Conservation (phyloP, 1,284 basidiomycete genomes). For the Hemileia vastatrix region DNA sequence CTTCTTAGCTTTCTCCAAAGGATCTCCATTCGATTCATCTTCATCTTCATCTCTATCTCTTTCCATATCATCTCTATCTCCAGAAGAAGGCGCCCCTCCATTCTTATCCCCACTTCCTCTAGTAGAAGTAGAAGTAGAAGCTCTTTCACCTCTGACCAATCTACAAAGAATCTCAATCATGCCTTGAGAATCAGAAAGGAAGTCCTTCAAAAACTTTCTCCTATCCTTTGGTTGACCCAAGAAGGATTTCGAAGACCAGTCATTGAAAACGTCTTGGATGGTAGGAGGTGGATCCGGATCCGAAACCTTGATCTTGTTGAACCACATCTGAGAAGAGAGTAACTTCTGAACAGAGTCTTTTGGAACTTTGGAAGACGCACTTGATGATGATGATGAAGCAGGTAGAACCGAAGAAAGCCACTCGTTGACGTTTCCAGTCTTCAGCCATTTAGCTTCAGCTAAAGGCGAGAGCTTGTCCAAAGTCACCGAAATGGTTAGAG, state of each 20-base stretch:
- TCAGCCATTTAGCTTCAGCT: constrained; percentile 90
- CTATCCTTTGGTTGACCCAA: constrained; percentile 65
- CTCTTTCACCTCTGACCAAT: constrained; percentile 74
- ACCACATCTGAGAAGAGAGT: constrained; percentile 65
- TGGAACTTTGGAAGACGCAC: constrained; percentile 47
- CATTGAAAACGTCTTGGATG: constrained; percentile 72
- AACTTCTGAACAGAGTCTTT: constrained; percentile 26
- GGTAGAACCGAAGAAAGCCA: constrained; percentile 69
- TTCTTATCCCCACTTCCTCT: too few relatives aligned
- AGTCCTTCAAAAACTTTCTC: constrained; percentile 71
- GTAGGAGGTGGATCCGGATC: constrained; percentile 96
- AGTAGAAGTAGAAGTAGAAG: neutral
- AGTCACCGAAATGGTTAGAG: constrained; percentile 49
- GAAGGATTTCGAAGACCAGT: constrained; percentile 70
- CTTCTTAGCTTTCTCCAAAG: too few relatives aligned
- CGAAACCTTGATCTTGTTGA: constrained; percentile 75
- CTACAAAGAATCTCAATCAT: constrained; percentile 79
- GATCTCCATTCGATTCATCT: too few relatives aligned
- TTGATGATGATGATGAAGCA: constrained; percentile 46
- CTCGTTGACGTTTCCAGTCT: constrained; percentile 80
- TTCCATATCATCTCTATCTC: too few relatives aligned
- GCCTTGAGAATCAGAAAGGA: constrained; percentile 68
- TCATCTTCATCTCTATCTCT: too few relatives aligned
- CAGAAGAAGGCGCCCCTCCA: constrained; percentile 57
- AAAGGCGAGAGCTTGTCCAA: constrained; percentile 76